Conservation (phyloP, 192 early-diverging fungal genomes). For the Podila verticillata region DNA sequence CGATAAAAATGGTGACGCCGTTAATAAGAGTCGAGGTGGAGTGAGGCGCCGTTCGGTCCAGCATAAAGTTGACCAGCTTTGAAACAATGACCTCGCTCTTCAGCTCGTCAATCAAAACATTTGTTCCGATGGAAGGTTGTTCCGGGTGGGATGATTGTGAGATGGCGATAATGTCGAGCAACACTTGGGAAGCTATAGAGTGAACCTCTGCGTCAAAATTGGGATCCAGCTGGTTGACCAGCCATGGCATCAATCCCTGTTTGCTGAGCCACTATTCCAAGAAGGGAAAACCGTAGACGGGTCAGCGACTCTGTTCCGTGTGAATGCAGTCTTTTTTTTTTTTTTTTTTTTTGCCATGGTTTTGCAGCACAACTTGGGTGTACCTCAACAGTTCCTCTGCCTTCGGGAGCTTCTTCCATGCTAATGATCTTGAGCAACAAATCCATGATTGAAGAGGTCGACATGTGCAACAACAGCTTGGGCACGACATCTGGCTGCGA, state of each 20-base stretch:
- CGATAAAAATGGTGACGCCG: conserved; percentile 96
- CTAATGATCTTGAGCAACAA: conserved; percentile 93
- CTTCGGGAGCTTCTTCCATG: conserved; percentile 89
- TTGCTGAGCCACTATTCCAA: conserved; percentile 82
- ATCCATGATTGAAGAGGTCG: conserved; percentile 89
- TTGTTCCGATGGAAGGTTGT: conserved; percentile 72
- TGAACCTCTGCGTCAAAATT: conserved; percentile 83
- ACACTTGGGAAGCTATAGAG: conserved; percentile 82
- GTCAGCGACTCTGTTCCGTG: neutral
- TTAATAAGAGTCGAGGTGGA: conserved; percentile 91
- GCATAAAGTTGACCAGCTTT: conserved; percentile 89
- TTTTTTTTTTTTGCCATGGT: neutral
- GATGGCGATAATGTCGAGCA: conserved; percentile 88
- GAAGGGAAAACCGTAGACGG: neutral
- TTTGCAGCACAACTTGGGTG: no score
- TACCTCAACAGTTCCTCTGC: conserved; percentile 85
- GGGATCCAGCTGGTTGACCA: conserved; percentile 86
- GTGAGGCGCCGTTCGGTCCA: conserved; percentile 77
- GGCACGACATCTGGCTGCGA: conserved; percentile 77
- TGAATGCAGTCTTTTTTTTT: neutral
- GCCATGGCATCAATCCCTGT: conserved; percentile 76
- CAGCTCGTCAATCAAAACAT: conserved; percentile 71
- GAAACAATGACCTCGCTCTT: conserved; percentile 82
- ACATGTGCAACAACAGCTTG: conserved; percentile 86
- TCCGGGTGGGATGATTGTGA: conserved; percentile 74